Percentiles rank a stretch among this genome's conserved stretches.
phyloP scores from a whole-genome alignment of 2,329 filamentous ascomycete genomes.

The Colletotrichum chlorophyti region DNA sequence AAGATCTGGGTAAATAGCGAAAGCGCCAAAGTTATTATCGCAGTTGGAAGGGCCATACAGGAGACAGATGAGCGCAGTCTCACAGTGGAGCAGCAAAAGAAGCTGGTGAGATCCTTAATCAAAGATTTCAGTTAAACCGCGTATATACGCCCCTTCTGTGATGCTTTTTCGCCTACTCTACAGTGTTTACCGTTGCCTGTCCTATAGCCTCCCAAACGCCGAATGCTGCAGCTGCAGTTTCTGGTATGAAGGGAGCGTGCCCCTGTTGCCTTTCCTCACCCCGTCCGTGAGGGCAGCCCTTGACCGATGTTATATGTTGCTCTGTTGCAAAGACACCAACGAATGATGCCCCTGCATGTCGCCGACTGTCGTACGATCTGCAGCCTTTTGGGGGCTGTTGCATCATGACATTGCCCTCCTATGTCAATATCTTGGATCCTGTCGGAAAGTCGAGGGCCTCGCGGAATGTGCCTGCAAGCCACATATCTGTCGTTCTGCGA shows the following conservation, averaged over 20 bases:
- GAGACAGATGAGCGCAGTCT: slow-evolving; percentile 76
- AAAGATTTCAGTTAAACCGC: slow-evolving; percentile 59
- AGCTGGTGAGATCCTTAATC: slow-evolving; percentile 70
- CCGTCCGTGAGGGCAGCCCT: background rate
- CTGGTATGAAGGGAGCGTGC: slow-evolving; percentile 10
- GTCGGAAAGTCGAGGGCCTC: too few relatives aligned
- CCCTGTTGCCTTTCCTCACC: background rate
- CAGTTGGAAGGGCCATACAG: slow-evolving; percentile 79
- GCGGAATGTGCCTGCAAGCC: slow-evolving; percentile 14
- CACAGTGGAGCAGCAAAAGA: slow-evolving; percentile 71
- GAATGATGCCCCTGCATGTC: slow-evolving; percentile 5
- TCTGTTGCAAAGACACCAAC: background rate
- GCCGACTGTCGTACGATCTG: background rate
- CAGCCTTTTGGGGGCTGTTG: background rate
- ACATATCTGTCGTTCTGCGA: slow-evolving; percentile 6
- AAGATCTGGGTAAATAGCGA: slow-evolving; percentile 90
- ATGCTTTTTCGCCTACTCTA: slow-evolving; percentile 25
- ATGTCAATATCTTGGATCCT: background rate
- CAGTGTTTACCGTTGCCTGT: slow-evolving; percentile 16
- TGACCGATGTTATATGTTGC: background rate
- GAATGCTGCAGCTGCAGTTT: background rate
- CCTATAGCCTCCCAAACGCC: slow-evolving; percentile 17
- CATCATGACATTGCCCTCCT: background rate
- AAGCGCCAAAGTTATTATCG: slow-evolving; percentile 73
- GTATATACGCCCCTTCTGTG: slow-evolving; percentile 13